Conservation (phyloP, 106 monocot species). For the Iris macrosiphon region DNA sequence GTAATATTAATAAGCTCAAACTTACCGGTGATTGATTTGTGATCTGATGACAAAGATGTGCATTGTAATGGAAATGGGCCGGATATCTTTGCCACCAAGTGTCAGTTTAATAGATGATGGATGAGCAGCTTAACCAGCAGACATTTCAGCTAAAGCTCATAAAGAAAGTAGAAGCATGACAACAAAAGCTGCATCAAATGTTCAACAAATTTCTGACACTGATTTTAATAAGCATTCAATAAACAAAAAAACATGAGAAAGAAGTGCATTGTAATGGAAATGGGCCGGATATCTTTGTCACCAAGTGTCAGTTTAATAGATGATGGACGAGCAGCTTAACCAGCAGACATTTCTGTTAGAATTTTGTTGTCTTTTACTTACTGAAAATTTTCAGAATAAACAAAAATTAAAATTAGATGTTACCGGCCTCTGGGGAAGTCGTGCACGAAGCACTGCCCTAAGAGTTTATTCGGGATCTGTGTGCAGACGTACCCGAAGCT, state of each 20-base stretch:
- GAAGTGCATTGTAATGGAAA: not conserved
- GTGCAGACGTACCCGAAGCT: too few relatives aligned
- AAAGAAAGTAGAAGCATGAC: too few relatives aligned
- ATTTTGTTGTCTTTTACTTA: too few relatives aligned
- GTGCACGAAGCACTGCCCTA: too few relatives aligned
- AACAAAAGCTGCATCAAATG: conserved; percentile 16
- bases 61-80: not conserved
- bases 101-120: not conserved
- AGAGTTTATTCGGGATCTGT: too few relatives aligned
- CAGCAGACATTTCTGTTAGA: not conserved
- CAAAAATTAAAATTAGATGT: too few relatives aligned
- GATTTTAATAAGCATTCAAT: conserved; percentile 26
- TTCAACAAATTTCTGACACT: conserved; percentile 26
- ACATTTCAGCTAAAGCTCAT: not conserved
- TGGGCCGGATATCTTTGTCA: not conserved
- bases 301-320: not conserved
- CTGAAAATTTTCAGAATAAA: too few relatives aligned
- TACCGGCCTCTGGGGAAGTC: too few relatives aligned
- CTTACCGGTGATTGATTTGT: conserved; percentile 1
- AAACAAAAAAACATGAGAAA: conserved; percentile 6
- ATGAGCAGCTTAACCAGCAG: conserved; percentile 6
- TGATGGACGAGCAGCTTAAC: not conserved
- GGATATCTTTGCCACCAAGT: not conserved
- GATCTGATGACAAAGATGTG: not conserved
- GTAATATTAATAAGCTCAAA: conserved; percentile 3